Base-by-base conservation (phyloP, 495 filamentous ascomycete species). In the Tuber magnatum region DNA sequence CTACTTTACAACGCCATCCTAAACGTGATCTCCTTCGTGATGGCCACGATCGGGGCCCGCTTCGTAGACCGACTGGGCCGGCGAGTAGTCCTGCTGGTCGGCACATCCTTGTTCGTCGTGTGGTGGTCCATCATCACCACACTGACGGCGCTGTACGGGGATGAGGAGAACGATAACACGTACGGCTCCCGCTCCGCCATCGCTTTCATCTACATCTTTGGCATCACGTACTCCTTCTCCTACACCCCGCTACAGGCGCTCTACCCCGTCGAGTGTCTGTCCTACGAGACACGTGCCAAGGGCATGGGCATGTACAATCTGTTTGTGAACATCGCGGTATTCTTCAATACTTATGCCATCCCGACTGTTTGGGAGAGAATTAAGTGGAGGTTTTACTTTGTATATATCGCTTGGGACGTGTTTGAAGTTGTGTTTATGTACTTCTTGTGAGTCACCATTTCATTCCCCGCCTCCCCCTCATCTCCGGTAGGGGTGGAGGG, bases 21-120 rank as follows among this genome's bases (percentile, higher is more conserved):
- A 83, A 88, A 89, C 32, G 86, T 88, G 46, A 86, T 92, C 51
- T 88, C 87, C 24, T 91, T 92, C 77, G 83, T 90, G 28, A 91
- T 88, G 73, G 91, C 92, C 2, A 85, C 91, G 22, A 82, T 87
- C 38, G 92, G 92, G 18, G 90, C 92, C 14, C 84, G 84, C 73
- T 86, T 92, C 77, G 89, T 90, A 0, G 92, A 94, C 73, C 85
- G 88, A 38, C 85, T 92, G 74, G 89, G 92, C 43, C 89, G 90
- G 68, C 87, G 90, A 0, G 86, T 86, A 1, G 85, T 90, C 32
- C 85, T 91, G 18, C 86, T 92, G 16, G 87, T 89, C 79, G 87
- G 84, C 41, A 85, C 89, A 70, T 88, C 86, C 71, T 83, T 86
- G 48, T 86, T 85, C 69, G 76, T 87, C 74, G 73, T 87, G 46